Base-by-base conservation (phyloP, 768 basidiomycete species). In the Suillus subaureus region DNA sequence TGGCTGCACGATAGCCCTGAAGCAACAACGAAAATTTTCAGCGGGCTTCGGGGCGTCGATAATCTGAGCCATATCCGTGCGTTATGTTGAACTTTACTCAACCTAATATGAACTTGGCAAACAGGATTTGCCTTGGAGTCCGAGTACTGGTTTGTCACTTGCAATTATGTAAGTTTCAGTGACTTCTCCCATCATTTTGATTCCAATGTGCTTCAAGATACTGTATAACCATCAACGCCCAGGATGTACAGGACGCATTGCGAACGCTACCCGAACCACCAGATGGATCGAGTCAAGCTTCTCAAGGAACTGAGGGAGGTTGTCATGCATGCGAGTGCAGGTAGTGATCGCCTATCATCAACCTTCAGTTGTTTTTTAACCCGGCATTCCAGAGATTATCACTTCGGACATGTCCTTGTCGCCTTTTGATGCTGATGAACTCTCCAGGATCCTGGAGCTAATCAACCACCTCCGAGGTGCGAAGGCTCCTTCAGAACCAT, bases 241-340 rank as follows among this genome's bases (percentile, higher is more conserved):
- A 58, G 49, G 15, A 33, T 18, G 47, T n/a, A n/a, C 60, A 64
- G 64, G 64, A 35, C 39, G 21, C 64, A 64, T 18, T 64, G 58
- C 33, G 64, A 64, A 49, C 61, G 60, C 23, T 64, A 64, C 47
- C 57, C 61, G 13, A 64, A 64, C 37, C 39, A 60, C 39, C 9
- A 60, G 26, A 26, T 42, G 39, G 39, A 60, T 40, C 39, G 57
- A 26, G 49, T 28, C 31, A 37, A 61, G 2, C 64, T 35, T 47
- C 42, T 64, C 15, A 64, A 63, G n/a, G 64, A 64, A 47, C 26
- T 62, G 35, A 60, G 64, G 23, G 64, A 49, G 39, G 49, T 61
- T 12, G 35, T 64, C 33, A 64, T 64, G 33, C 33, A 64, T 39
- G 57, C 64, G 28, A 64, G 54, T 28, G 52, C 65, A 66, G 65